phyloP scores from a whole-genome alignment of 176 grass and related monocot species.

The Olyra latifolia region DNA sequence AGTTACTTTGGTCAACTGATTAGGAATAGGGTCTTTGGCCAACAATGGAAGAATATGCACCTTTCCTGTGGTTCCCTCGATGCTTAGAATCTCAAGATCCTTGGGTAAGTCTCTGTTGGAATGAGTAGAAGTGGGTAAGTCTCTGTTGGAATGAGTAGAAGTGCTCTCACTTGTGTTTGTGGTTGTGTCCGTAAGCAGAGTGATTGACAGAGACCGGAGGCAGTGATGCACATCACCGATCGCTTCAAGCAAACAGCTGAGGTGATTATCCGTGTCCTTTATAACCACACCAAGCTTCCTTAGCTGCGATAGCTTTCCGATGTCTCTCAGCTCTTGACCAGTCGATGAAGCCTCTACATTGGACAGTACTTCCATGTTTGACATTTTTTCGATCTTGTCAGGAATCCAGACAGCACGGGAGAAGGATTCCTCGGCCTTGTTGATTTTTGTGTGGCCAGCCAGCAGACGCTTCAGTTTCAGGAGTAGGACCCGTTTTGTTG shows the following conservation, averaged over 20 bases:
- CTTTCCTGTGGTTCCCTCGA: too few species aligned
- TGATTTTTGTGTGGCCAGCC: not conserved
- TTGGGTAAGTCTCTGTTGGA: too few species aligned
- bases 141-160: too few species aligned
- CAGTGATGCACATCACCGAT: not conserved
- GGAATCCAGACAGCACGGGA: not conserved
- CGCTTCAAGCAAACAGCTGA: not conserved
- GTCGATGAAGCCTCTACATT: not conserved
- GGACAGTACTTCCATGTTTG: constrained; percentile 4
- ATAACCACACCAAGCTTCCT: constrained; percentile 23
- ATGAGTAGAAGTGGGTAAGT: too few species aligned
- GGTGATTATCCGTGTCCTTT: not conserved
- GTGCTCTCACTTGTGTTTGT: too few species aligned
- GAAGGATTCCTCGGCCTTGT: too few species aligned
- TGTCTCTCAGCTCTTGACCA: not conserved
- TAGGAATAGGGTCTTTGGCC: not conserved
- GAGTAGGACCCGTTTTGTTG: not conserved
- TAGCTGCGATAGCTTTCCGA: not conserved
- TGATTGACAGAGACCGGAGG: not conserved
- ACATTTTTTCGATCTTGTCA: not conserved
- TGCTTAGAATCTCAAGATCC: too few species aligned
- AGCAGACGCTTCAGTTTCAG: not conserved
- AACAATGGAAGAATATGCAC: not conserved
- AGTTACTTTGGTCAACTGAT: not conserved
- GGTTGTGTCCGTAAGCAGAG: too few species aligned